Conservation (phyloP, 305 asterid species). For the Solanum hybrid region DNA sequence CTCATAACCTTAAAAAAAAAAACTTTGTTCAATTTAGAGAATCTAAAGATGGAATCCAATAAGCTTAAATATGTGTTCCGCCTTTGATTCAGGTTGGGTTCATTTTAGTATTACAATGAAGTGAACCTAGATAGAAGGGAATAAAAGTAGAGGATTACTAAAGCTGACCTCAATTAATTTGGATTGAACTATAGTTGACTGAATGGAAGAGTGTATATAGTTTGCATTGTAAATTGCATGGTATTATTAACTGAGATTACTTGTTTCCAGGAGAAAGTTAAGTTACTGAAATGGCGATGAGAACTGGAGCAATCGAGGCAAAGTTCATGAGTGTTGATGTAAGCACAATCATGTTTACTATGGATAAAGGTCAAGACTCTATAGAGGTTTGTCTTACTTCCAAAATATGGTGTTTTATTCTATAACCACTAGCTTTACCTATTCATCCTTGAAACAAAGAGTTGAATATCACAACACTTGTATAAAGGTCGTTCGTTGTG, state of each 20-base stretch:
- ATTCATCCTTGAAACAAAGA: not conserved
- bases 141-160: not conserved
- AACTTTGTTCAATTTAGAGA: not conserved
- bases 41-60: not conserved
- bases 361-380: constrained; percentile 76
- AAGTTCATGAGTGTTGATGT: constrained; percentile 59
- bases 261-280: constrained; percentile 28
- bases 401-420: not conserved
- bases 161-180: not conserved
- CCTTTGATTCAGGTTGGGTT: not conserved
- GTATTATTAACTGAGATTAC: not conserved
- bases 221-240: too few species aligned
- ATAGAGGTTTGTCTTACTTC: constrained; percentile 36
- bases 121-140: not conserved
- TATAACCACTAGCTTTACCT: not conserved
- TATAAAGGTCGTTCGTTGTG: not conserved
- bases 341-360: constrained; percentile 78
- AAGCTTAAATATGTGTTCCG: not conserved
- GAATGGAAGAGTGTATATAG: not conserved
- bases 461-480: not conserved
- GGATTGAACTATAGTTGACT: not conserved
- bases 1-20: not conserved
- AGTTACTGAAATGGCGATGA: constrained; percentile 65
- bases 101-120: too few species aligned
- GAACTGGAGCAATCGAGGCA: constrained; percentile 74